A percentile compares a stretch with the other conserved stretches of the same genome.
Conservation (phyloP, 768 basidiomycete species). For the Leccinum incarnatum region DNA sequence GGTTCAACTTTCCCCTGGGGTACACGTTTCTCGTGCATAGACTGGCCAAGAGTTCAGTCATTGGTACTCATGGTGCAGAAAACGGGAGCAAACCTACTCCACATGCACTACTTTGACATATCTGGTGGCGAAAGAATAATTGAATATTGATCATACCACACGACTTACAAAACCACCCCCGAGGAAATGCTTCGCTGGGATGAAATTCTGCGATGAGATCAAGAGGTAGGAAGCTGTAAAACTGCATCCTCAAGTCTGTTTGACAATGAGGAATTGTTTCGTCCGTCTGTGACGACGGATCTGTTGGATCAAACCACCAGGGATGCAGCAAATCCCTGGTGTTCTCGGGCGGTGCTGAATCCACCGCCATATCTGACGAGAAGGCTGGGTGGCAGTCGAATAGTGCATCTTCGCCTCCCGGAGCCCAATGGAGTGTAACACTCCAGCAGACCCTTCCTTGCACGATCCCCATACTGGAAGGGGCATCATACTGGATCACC, state of each 20-base stretch:
- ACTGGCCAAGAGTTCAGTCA: constrained; percentile 18
- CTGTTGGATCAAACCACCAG: constrained; percentile 25
- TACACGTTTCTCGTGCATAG: neutral
- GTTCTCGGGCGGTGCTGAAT: neutral
- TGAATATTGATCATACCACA: constrained; percentile 53
- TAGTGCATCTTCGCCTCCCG: constrained; percentile 46
- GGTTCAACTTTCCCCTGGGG: constrained; percentile 19
- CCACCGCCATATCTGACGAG: neutral
- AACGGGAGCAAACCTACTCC: constrained; percentile 28
- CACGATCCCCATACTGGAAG: constrained; percentile 2
- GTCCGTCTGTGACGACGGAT: neutral
- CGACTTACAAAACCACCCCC: constrained; percentile 47
- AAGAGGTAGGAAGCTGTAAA: constrained; percentile 29
- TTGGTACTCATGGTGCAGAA: neutral
- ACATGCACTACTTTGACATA: constrained; percentile 42
- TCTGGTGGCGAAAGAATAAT: constrained; percentile 43
- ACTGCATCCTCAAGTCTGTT: constrained; percentile 25
- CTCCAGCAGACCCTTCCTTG: constrained; percentile 43
- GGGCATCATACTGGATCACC: neutral
- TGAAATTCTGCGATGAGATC: constrained; percentile 31
- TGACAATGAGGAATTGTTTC: constrained; percentile 18
- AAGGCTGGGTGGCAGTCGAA: constrained; percentile 4
- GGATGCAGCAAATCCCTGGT: constrained; percentile 9
- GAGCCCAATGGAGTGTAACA: constrained; percentile 46
- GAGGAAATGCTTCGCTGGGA: constrained; percentile 35